Evolutionary conservation across 768 basidiomycete genomes (phyloP).

Genomic region (Tylopilus felleus): DNA sequence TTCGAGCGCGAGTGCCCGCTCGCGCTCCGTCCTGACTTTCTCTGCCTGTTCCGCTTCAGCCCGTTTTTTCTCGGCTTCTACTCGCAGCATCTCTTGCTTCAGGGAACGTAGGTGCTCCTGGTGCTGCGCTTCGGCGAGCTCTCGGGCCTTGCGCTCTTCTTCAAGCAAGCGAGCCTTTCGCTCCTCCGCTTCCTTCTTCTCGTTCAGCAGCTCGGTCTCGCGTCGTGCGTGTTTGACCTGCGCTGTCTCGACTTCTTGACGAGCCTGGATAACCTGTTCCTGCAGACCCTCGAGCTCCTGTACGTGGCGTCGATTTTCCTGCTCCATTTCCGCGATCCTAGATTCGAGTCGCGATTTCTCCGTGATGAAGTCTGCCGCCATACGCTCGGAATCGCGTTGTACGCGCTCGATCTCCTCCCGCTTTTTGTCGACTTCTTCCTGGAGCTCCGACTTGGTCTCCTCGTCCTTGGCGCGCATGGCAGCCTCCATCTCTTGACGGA

Average conservation of each 20-base stretch:
- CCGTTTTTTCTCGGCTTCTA: conserved; percentile 23
- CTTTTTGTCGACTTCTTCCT: conserved; percentile 41
- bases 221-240: conserved; percentile 28
- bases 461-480: conserved; percentile 45
- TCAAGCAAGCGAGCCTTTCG: conserved; percentile 28
- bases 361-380: conserved; percentile 37
- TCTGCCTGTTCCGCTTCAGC: conserved; percentile 24
- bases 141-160: conserved; percentile 30
- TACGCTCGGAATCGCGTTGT: conserved; percentile 37
- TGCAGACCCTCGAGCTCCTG: conserved; percentile 24
- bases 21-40: conserved; percentile 26
- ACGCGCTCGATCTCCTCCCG: conserved; percentile 44
- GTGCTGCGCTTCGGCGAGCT: conserved; percentile 27
- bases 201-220: conserved; percentile 26
- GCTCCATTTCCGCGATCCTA: conserved; percentile 26
- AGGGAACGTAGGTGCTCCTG: conserved; percentile 29
- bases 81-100: conserved; percentile 25
- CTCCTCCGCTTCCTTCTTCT: conserved; percentile 27
- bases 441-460: conserved; percentile 43
- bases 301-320: conserved; percentile 15
- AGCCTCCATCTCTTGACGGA: conserved; percentile 46
- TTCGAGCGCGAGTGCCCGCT: conserved; percentile 30
- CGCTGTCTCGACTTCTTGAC: conserved; percentile 27
- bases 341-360: conserved; percentile 36
- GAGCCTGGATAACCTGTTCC: conserved; percentile 27